Conservation (phyloP, 306 rosid genomes). For the Lathyrus oleraceus region DNA sequence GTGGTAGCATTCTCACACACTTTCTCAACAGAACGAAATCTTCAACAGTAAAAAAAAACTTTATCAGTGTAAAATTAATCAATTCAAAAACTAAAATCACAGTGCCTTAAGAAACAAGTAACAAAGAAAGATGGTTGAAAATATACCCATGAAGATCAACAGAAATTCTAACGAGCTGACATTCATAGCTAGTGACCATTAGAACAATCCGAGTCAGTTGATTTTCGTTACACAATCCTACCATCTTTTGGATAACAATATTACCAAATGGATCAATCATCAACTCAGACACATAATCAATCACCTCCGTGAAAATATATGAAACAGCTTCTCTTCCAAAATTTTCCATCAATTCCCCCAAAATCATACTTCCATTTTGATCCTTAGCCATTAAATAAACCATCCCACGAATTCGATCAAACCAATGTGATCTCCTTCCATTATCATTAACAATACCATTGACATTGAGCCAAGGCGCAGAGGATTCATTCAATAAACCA, state of each 20-base stretch:
- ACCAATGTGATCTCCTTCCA: slow-evolving; percentile 19
- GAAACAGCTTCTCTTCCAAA: slow-evolving; percentile 25
- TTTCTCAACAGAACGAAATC: slow-evolving; percentile 54
- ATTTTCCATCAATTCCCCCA: slow-evolving; percentile 42
- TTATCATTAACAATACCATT: neutral
- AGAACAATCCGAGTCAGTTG: slow-evolving; percentile 52
- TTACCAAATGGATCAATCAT: slow-evolving; percentile 55
- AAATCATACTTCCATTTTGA: slow-evolving; percentile 38
- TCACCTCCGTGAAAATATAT: slow-evolving; percentile 41
- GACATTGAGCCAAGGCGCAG: neutral
- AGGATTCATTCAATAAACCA: neutral
- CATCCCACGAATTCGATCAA: slow-evolving; percentile 22
- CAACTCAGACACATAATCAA: slow-evolving; percentile 38
- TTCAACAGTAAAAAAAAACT: slow-evolving; percentile 27
- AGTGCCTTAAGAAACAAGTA: slow-evolving; percentile 2
- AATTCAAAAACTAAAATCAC: neutral
- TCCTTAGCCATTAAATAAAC: slow-evolving; percentile 46
- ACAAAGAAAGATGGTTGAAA: neutral
- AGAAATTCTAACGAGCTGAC: slow-evolving; percentile 42
- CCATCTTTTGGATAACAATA: slow-evolving; percentile 57
- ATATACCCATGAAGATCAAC: slow-evolving; percentile 57
- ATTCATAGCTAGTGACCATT: slow-evolving; percentile 11
- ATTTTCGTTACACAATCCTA: slow-evolving; percentile 49
- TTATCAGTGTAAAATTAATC: neutral
- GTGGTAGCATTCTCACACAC: slow-evolving; percentile 47